phyloP scores from a whole-genome alignment of 305 asterid species.

The Stenogyne calaminthoides region DNA sequence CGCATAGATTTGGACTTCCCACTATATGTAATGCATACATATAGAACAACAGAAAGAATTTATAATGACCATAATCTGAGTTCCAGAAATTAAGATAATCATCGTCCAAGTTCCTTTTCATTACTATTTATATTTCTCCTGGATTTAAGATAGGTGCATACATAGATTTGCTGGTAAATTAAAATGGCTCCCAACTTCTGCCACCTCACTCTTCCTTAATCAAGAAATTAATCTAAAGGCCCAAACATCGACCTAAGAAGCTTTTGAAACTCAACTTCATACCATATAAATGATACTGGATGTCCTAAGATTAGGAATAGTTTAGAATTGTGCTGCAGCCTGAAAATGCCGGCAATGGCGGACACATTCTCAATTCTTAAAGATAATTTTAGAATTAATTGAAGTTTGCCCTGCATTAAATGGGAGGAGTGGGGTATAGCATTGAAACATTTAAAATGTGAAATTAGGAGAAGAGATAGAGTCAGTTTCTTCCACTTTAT shows the following conservation, averaged over 20 bases:
- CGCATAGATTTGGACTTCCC: neutral
- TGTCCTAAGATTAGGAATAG: constrained; percentile 2
- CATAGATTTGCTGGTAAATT: neutral
- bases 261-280: neutral
- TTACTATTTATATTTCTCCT: neutral
- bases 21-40: constrained; percentile 5
- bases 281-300: neutral
- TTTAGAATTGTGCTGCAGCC: neutral
- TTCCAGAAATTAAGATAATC: neutral
- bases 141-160: neutral
- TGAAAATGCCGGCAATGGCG: neutral
- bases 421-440: neutral
- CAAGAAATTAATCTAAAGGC: constrained; percentile 7
- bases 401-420: neutral
- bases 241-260: neutral
- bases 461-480: neutral
- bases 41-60: neutral
- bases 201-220: neutral
- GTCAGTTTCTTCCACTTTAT: constrained; percentile 6
- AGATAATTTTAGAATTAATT: neutral
- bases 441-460: neutral
- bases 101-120: neutral
- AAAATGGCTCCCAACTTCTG: neutral
- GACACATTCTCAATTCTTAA: neutral
- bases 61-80: constrained; percentile 4